Base-by-base conservation (phyloP, 2,329 filamentous ascomycete genomes). In the Ceratocystis albifundus region DNA sequence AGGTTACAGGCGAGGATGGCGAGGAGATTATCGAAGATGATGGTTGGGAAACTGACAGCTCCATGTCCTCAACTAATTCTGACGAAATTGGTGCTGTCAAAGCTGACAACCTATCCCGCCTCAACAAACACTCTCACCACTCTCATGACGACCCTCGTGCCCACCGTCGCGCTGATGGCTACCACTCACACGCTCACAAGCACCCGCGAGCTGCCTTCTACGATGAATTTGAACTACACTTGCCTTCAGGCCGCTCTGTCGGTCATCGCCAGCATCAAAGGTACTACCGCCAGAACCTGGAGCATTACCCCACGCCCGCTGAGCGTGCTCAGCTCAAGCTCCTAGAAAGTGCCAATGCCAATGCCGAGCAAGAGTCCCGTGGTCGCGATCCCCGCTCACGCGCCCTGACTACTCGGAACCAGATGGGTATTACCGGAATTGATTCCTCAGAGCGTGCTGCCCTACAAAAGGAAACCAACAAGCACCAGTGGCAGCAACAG, bases 41-140 rank as follows among this genome's bases (percentile, higher is more conserved):
- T 55, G 91, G 90, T 57, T 97, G 94, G 93, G 94, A 99, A 77
- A 96, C 92, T 0, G 94, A 97, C 74, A 91, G 88, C 70, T 91
- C 89, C 8, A 87, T 83, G n/a, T 96, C 92, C 1, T 95, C 90
- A 10, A 81, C 95, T 45, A 90, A 92, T 70, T 94, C 90, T 0
- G 88, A 88, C 65, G 90, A 96, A 71, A 84, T 95, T 53, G 88
- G 86, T 4, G 85, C 88, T 7, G 85, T 95, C 6, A 89, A 89
- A 1, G 87, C 90, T 41, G 89, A 93, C 69, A 84, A 85, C 70
- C 80, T 84, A 62, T 83, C 88, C 71, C 83, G 87, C 53, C 81
- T 92, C 4, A 80, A 83, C 71, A 84, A 87, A 73, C 86, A 90
- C 73, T 83, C 84, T 61, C 90, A 94, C 72, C 89, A 94, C 76